phyloP scores from a whole-genome alignment of 2,329 filamentous ascomycete genomes.

The Diaporthe vexans region DNA sequence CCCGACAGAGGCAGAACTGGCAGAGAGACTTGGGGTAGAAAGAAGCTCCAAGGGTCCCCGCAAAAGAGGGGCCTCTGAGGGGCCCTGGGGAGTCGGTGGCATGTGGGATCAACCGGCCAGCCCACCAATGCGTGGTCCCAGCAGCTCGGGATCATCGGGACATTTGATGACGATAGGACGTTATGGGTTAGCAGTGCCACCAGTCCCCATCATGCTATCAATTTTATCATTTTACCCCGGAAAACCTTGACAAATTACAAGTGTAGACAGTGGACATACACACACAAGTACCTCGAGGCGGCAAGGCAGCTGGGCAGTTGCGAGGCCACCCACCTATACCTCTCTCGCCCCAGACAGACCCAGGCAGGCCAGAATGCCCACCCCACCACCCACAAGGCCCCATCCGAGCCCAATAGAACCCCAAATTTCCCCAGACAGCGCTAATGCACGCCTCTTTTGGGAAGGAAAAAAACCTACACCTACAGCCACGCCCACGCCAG shows the following conservation, averaged over 20 bases:
- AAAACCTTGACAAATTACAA: constrained; percentile 26
- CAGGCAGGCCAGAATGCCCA: too few relatives aligned
- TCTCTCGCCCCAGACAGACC: too few relatives aligned
- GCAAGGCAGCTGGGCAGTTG: too few relatives aligned
- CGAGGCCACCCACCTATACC: too few relatives aligned
- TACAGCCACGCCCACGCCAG: background rate
- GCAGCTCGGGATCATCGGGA: constrained; percentile 28
- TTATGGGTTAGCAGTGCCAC: background rate
- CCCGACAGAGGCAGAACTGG: too few relatives aligned
- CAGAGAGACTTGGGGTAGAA: too few relatives aligned
- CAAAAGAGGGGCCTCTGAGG: constrained; percentile 3
- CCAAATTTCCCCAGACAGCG: constrained; percentile 38
- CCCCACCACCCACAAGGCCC: background rate
- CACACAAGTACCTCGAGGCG: too few relatives aligned
- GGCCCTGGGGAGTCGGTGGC: background rate
- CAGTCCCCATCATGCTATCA: constrained; percentile 5
- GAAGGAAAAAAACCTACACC: background rate
- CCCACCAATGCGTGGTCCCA: constrained; percentile 21
- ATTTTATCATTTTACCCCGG: constrained; percentile 26
- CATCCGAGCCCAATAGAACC: constrained; percentile 24
- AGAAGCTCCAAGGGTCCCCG: constrained; percentile 18
- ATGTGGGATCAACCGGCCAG: constrained; percentile 15
- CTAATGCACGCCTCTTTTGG: constrained; percentile 31
- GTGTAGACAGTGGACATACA: background rate
- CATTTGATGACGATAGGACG: constrained; percentile 19